phyloP scores from a whole-genome alignment of 768 basidiomycete genomes.

The Ephemerocybe angulata region DNA sequence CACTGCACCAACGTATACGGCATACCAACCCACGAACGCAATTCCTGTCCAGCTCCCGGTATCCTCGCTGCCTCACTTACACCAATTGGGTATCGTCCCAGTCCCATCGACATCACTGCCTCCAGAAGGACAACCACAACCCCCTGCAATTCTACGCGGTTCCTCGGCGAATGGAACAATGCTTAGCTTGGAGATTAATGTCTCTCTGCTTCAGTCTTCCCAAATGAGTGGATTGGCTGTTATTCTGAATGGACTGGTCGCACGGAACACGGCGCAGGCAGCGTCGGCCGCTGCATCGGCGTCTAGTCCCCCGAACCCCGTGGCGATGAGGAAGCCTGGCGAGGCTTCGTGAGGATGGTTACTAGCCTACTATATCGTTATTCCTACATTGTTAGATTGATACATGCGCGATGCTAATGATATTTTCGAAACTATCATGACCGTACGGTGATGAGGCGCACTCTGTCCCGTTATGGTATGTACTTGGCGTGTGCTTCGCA shows the following conservation, averaged over 20 bases:
- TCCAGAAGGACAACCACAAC: slow-evolving; percentile 54
- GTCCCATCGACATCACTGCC: slow-evolving; percentile 54
- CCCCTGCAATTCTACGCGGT: slow-evolving; percentile 73
- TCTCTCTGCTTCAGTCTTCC: slow-evolving; percentile 64
- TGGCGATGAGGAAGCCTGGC: not conserved
- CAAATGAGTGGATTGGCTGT: slow-evolving; percentile 76
- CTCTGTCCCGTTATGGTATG: not conserved
- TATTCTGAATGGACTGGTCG: slow-evolving; percentile 68
- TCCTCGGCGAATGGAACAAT: slow-evolving; percentile 68
- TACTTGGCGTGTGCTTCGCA: not conserved
- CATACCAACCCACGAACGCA: slow-evolving; percentile 37
- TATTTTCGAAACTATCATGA: not conserved
- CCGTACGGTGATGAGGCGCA: not conserved
- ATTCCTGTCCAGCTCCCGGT: slow-evolving; percentile 73
- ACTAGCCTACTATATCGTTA: not conserved
- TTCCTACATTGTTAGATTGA: not conserved
- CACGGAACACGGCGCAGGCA: slow-evolving; percentile 31
- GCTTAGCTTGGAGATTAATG: slow-evolving; percentile 76
- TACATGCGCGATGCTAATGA: not conserved
- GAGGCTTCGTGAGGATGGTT: not conserved
- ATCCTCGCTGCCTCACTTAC: slow-evolving; percentile 58
- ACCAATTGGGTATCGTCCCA: slow-evolving; percentile 71
- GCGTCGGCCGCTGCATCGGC: slow-evolving; percentile 12
- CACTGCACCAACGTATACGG: slow-evolving; percentile 28
- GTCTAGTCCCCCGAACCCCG: not conserved